These are phyloP conservation scores for Fraxinus velutina DNA, from an alignment of 305 asterid genomes.

Conservation along the genomic window DNA sequence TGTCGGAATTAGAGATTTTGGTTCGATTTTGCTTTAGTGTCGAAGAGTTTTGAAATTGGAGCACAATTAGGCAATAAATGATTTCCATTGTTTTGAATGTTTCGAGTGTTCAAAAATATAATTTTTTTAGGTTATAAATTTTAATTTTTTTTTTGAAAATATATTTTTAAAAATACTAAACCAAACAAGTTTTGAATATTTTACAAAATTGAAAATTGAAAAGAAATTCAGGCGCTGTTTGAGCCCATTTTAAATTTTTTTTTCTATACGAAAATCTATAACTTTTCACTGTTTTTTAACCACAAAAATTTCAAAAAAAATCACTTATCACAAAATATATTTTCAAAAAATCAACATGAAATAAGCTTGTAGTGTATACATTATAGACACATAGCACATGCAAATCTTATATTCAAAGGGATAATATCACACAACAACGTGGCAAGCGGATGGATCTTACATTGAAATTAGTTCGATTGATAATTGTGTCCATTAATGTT, in stretches of 20 bases:
- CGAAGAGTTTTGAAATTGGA: not conserved
- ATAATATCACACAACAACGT: not conserved
- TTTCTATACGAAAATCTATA: not conserved
- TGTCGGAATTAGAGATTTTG: no score
- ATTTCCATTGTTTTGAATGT: not conserved
- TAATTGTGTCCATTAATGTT: not conserved
- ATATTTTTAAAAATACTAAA: no score
- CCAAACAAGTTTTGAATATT: not conserved
- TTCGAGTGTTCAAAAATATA: no score
- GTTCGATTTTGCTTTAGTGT: no score
- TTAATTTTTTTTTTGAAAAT: no score
- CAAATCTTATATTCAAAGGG: not conserved
- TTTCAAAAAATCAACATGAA: not conserved
- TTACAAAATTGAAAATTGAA: no score
- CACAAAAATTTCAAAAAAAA: no score
- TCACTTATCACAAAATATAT: not conserved
- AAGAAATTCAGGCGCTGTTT: not conserved
- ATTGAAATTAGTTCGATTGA: not conserved
- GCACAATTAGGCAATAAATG: not conserved
- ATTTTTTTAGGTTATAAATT: no score
- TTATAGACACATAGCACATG: not conserved
- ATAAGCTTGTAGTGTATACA: no score
- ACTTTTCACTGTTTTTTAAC: not conserved
- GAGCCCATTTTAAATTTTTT: not conserved
- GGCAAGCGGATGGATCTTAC: not conserved